Evolutionary conservation across 805 yeast species (phyloP).

Genomic region (Lipomyces spencermartinsiae): DNA sequence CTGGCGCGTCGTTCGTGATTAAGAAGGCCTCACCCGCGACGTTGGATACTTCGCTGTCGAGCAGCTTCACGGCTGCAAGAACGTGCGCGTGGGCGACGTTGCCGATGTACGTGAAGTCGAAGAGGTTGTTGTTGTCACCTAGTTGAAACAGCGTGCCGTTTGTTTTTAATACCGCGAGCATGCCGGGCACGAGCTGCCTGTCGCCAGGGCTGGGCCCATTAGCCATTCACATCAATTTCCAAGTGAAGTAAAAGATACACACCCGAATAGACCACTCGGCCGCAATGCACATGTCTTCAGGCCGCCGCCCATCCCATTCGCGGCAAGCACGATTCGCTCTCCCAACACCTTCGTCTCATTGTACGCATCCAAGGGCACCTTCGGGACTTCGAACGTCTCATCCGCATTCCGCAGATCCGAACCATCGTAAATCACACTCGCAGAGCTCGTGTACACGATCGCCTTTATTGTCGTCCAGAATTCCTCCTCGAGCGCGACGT

Average conservation of each 20-base stretch:
- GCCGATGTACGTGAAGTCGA: constrained; percentile 98
- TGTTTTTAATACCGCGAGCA: constrained; percentile 76
- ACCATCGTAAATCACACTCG: constrained; percentile 98
- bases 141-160: constrained; percentile 93
- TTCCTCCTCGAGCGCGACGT: constrained; percentile 43
- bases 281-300: constrained; percentile 84
- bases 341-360: constrained; percentile 79
- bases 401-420: constrained; percentile 89
- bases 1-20: constrained; percentile 91
- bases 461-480: constrained; percentile 55
- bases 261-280: constrained; percentile 97
- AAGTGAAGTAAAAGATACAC: not conserved
- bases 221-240: not conserved
- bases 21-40: constrained; percentile 90
- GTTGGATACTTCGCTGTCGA: constrained; percentile 47
- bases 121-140: constrained; percentile 91
- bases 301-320: constrained; percentile 59
- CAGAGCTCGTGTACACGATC: constrained; percentile 92
- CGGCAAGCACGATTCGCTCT: constrained; percentile 81
- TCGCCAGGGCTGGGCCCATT: constrained; percentile 71
- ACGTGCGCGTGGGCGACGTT: constrained; percentile 98
- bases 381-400: constrained; percentile 93
- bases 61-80: constrained; percentile 79
- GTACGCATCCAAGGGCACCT: constrained; percentile 92
- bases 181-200: constrained; percentile 92